These are phyloP conservation scores for Rauvolfia tetraphylla DNA, from an alignment of 257 asterid genomes.

Conservation along the genomic window DNA sequence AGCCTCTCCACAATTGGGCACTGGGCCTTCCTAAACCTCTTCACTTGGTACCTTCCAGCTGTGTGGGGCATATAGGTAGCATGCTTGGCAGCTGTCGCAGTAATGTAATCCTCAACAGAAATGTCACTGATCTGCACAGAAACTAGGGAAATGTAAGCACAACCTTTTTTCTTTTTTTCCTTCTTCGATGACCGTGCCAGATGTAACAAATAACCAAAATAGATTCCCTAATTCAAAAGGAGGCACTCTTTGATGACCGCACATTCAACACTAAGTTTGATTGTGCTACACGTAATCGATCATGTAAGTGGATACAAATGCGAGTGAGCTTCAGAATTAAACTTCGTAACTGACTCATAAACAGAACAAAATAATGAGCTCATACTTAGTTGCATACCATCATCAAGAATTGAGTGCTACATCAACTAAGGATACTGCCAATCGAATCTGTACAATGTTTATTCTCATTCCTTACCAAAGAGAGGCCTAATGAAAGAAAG, in stretches of 20 bases:
- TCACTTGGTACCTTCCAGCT: slow-evolving; percentile 76
- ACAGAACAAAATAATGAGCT: too few relatives aligned
- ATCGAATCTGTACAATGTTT: too few relatives aligned
- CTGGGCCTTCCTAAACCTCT: slow-evolving; percentile 79
- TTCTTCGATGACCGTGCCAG: background rate
- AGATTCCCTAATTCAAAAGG: background rate
- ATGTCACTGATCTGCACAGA: slow-evolving; percentile 49
- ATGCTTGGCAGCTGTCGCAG: slow-evolving; percentile 71
- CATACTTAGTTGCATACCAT: too few relatives aligned
- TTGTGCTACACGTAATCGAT: background rate
- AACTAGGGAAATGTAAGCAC: background rate
- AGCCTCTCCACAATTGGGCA: slow-evolving; percentile 75
- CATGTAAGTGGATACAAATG: too few relatives aligned
- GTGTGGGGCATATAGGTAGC: slow-evolving; percentile 73
- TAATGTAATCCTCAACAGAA: slow-evolving; percentile 82
- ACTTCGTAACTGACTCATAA: too few relatives aligned
- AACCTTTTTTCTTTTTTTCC: background rate
- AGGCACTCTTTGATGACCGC: background rate
- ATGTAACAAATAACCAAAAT: background rate
- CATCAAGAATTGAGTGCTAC: too few relatives aligned
- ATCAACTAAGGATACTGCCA: too few relatives aligned
- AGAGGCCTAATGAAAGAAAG: too few relatives aligned
- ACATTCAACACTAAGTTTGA: background rate
- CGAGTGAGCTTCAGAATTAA: too few relatives aligned
- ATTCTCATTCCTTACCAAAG: background rate